Evolutionary conservation across 768 basidiomycete genomes (phyloP).

Genomic region (Fibroporia radiculosa): DNA sequence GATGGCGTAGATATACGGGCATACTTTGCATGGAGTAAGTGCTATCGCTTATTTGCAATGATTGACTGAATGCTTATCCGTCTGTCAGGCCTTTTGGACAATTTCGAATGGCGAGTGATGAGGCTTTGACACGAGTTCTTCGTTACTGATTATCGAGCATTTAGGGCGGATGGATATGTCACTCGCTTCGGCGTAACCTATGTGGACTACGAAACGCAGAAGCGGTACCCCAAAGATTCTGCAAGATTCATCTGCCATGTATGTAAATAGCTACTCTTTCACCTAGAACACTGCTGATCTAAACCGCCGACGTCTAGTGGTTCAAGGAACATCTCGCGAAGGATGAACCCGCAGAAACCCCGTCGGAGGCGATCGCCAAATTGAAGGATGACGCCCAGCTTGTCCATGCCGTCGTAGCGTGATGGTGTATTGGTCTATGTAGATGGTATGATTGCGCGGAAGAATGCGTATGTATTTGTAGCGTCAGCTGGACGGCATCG

Average conservation of each 20-base stretch:
- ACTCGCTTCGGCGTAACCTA: slow-evolving; percentile 69
- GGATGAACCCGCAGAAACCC: slow-evolving; percentile 2
- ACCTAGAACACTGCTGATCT: neutral
- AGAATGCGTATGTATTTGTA: neutral
- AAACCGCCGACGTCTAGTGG: slow-evolving; percentile 15
- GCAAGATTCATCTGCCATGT: slow-evolving; percentile 51
- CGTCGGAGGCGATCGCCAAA: slow-evolving; percentile 3
- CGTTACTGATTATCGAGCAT: neutral
- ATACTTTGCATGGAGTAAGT: slow-evolving; percentile 66
- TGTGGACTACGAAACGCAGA: slow-evolving; percentile 62
- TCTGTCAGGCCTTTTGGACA: slow-evolving; percentile 50
- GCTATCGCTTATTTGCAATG: neutral
- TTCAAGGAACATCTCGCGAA: slow-evolving; percentile 24
- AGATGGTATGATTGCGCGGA: neutral
- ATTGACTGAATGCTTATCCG: slow-evolving; percentile 3
- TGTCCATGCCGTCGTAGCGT: slow-evolving; percentile 1
- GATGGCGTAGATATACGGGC: slow-evolving; percentile 56
- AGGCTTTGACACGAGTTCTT: neutral
- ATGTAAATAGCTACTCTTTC: neutral
- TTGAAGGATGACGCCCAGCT: slow-evolving; percentile 1
- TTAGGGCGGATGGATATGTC: slow-evolving; percentile 54
- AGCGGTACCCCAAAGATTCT: slow-evolving; percentile 57
- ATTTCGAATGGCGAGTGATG: slow-evolving; percentile 53
- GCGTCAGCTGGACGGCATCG: neutral
- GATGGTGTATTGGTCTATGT: neutral